Evolutionary conservation across 352 stramenopile species (phyloP), one percentile per base, ranked within the genome.

Genomic region (Thraustochytrium striatum): DNA sequence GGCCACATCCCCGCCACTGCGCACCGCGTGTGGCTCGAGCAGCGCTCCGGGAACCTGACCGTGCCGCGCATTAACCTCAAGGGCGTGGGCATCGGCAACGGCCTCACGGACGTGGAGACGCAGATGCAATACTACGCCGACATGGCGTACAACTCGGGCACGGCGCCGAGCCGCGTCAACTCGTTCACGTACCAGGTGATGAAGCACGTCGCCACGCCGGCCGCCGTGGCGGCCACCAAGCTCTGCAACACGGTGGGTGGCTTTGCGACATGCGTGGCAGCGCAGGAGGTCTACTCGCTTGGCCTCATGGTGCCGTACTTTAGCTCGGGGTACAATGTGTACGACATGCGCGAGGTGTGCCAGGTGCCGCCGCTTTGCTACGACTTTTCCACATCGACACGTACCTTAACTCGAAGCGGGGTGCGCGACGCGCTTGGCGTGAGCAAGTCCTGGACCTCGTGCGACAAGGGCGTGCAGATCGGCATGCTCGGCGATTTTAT

Each of bases 71-170:
- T 98, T 38, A 96, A 97, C 72, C 81, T 98, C 9, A 84, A 90
- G 80, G 95, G 95, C 41, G 87, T 98, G 57, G 93, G 89, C 47
- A 95, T 99, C 79, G 95, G 95, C 44, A 98, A 99, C 84, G 95
- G 95, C 0, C 85, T 98, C 1, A 98, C 94, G 5, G 86, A 96
- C 78, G 93, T 94, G 0, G 85, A 95, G 61, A 88, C 95, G 41
- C 95, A 98, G 83, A 94, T 95, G 82, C 33, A 86, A 13, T 89
- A 83, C 62, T 91, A 91, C 82, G 84, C 87, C 0, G 83, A 95
- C 57, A 95, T 96, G 90, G 91, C 89, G n/a, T 92, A 93, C 83
- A 94, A 95, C 84, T 93, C 94, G 82, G 82, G 87, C 16, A 85
- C 81, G 2, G 73, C 59, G 30, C 47, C 82, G 3, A 50, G 75